Conservation (phyloP, 2,329 filamentous ascomycete species). For the Didymella pomorum region DNA sequence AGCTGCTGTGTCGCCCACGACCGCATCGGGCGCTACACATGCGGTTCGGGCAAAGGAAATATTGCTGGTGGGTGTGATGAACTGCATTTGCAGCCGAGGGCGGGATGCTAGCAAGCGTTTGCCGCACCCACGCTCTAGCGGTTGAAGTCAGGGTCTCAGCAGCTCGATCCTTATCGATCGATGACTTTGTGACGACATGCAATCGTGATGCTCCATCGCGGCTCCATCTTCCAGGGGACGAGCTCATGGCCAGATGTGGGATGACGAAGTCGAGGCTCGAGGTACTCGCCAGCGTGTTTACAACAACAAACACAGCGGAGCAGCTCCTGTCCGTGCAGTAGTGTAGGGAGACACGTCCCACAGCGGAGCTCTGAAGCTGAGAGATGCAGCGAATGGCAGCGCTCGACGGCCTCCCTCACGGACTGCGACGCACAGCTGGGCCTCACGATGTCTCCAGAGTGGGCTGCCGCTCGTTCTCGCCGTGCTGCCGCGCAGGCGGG, state of each 20-base stretch:
- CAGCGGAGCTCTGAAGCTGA: constrained; percentile 29
- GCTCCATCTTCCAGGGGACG: constrained; percentile 1
- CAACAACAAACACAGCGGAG: constrained; percentile 13
- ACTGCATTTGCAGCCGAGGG: constrained; percentile 32
- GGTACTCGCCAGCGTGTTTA: constrained; percentile 15
- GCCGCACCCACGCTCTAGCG: constrained; percentile 22
- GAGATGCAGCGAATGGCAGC: constrained; percentile 33
- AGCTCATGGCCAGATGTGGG: constrained; percentile 7
- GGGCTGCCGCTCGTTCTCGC: constrained; percentile 29
- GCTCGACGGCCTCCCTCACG: constrained; percentile 18
- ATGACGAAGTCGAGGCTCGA: constrained; percentile 6
- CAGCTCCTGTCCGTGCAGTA: constrained; percentile 25
- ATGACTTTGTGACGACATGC: constrained; percentile 20
- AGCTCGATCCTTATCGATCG: constrained; percentile 20
- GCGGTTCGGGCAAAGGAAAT: constrained; percentile 31
- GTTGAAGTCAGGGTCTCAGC: constrained; percentile 20
- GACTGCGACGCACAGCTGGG: constrained; percentile 27
- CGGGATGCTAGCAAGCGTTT: constrained; percentile 23
- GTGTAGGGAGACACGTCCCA: constrained; percentile 27
- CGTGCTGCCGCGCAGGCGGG: constrained; percentile 28
- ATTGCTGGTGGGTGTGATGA: constrained; percentile 44
- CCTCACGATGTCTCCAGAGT: constrained; percentile 13
- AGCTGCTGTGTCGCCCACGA: constrained; percentile 20
- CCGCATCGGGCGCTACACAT: constrained; percentile 28
- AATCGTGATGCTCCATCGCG: not conserved